These are phyloP conservation scores for Paecilomyces formosus DNA, from an alignment of 2,329 filamentous ascomycete genomes.

Conservation along the genomic window DNA sequence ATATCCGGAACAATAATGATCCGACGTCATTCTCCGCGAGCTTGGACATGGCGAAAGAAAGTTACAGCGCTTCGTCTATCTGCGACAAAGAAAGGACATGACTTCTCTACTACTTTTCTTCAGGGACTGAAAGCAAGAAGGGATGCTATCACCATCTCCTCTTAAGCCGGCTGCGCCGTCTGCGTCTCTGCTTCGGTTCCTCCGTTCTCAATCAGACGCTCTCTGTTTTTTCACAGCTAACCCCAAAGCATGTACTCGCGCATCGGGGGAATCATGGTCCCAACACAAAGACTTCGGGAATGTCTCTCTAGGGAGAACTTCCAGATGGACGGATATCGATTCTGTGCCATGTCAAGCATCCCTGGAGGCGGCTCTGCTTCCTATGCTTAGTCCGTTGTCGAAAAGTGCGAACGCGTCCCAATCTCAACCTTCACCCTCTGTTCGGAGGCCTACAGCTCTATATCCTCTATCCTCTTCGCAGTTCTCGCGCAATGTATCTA, in stretches of 20 bases:
- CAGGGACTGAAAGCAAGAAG: conserved; percentile 11
- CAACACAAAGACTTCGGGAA: conserved; percentile 4
- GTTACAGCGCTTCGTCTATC: neutral
- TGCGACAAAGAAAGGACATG: conserved; percentile 6
- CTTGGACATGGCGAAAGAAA: neutral
- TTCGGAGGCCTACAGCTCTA: neutral
- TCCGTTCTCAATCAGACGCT: conserved; percentile 62
- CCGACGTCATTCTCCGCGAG: neutral
- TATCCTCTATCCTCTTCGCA: conserved; percentile 1
- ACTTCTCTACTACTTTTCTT: neutral
- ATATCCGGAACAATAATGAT: conserved; percentile 4
- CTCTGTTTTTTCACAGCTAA: conserved; percentile 45
- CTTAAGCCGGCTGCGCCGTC: conserved; percentile 42
- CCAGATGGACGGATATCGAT: conserved; percentile 14
- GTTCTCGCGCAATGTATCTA: conserved; percentile 18
- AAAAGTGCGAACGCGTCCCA: conserved; percentile 5
- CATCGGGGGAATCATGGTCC: conserved; percentile 1
- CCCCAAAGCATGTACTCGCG: conserved; percentile 16
- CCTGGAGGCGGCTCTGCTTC: conserved; percentile 24
- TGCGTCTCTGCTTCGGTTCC: conserved; percentile 58
- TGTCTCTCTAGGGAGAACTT: conserved; percentile 12
- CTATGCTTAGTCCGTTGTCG: conserved; percentile 10
- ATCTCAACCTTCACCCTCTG: conserved; percentile 6
- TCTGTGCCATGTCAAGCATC: conserved; percentile 13
- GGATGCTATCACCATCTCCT: conserved; percentile 30